Conservation (phyloP, 257 asterid species). For the Solanum lycopersicoides region DNA sequence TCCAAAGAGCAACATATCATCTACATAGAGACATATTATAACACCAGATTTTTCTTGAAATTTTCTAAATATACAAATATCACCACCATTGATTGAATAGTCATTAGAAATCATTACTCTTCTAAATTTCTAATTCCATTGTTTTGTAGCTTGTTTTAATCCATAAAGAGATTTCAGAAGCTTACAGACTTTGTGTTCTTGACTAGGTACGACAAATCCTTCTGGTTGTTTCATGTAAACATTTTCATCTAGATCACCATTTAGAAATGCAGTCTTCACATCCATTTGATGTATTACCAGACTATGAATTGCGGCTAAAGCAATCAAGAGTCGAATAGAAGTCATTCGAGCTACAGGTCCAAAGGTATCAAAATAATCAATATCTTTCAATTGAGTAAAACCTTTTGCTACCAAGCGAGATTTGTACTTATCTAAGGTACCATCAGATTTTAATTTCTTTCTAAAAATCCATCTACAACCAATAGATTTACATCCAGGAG, state of each 20-base stretch:
- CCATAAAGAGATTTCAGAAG: not conserved
- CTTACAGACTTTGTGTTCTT: not conserved
- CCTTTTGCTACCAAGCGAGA: not conserved
- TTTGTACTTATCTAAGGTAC: not conserved
- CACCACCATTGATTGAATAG: not conserved
- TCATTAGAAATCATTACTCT: not conserved
- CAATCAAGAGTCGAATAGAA: not conserved
- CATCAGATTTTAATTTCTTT: not conserved
- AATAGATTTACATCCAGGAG: not conserved
- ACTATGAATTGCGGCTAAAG: not conserved
- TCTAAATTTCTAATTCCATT: not conserved
- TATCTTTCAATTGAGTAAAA: too few relatives aligned
- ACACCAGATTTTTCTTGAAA: not conserved
- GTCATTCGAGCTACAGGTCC: not conserved
- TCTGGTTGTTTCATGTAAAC: not conserved
- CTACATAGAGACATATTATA: not conserved
- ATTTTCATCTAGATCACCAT: not conserved
- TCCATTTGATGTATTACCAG: not conserved
- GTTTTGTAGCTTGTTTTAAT: not conserved
- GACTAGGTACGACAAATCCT: not conserved
- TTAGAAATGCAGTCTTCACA: not conserved
- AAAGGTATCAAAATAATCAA: not conserved
- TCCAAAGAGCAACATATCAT: not conserved
- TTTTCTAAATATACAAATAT: not conserved
- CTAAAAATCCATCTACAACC: too few relatives aligned